These are phyloP conservation scores for Guillardia theta DNA, from an alignment of 78 protist genomes.

Conservation along the genomic window DNA sequence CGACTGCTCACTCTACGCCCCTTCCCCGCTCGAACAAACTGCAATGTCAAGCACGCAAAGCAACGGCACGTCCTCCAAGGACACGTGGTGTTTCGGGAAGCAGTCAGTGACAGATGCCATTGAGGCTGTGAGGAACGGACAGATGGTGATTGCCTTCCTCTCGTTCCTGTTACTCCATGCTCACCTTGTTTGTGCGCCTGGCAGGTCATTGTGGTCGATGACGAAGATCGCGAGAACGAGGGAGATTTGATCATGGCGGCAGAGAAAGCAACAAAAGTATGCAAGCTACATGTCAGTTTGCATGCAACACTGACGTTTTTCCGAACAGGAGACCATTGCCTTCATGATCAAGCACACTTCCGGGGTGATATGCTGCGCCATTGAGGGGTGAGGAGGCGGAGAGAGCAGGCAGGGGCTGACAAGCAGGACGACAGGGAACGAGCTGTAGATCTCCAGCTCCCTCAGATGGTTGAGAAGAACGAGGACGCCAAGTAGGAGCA, in stretches of 20 bases:
- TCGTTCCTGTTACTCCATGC: neutral
- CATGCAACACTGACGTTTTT: no score
- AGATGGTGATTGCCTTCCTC: neutral
- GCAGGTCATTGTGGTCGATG: neutral
- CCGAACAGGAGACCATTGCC: neutral
- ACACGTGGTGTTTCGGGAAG: neutral
- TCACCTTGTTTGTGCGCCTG: neutral
- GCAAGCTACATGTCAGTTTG: no score
- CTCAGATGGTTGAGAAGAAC: neutral
- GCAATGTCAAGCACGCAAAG: neutral
- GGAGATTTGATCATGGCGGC: neutral
- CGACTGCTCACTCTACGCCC: no score
- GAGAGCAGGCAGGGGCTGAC: neutral
- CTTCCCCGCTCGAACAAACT: no score
- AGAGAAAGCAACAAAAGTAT: neutral
- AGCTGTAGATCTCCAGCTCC: neutral
- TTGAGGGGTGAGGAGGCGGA: neutral
- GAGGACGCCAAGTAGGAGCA: constrained; percentile 29
- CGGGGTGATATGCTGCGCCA: constrained; percentile 5
- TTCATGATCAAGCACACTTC: neutral
- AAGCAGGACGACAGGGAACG: neutral
- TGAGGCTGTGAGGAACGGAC: neutral
- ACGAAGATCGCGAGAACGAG: neutral
- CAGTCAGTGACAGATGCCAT: neutral
- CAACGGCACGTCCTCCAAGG: neutral